Base-by-base conservation (phyloP, 2,329 filamentous ascomycete species). In the Fusarium hostae region DNA sequence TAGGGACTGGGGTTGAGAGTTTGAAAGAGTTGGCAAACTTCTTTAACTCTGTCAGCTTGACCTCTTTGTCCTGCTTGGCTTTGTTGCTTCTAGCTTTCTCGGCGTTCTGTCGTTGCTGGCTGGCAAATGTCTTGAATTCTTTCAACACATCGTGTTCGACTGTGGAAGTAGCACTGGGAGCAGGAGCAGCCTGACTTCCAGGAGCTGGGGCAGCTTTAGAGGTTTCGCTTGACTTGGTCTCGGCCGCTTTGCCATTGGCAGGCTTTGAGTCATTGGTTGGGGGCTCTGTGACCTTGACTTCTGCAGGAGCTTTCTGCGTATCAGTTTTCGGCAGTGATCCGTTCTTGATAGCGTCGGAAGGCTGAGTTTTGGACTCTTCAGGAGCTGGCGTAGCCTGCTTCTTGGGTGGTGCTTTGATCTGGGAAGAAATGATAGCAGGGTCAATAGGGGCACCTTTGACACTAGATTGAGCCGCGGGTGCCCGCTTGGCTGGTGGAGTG, bases 21-120 rank as follows among this genome's bases (percentile, higher is more conserved):
- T 98, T 98, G 86, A 99, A 99, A 79, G 89, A 96, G 74, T 91
- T 89, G 2, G 96, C 94, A 81, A 99, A 99, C 78, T 95, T 97
- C 86, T 96, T 97, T 63, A 99, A 84, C 82, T 99, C 96, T 66
- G 94, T 97, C 68, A 99, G 82, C 81, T 97, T 98, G 72, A 96
- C 90, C 73, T 95, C 94, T 80, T 97, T 97, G 79, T 98, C 96
- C 65, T 86, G 87, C 78, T 87, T 89, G 13, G 86, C 86, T 79
- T 90, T 91, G 74, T 82, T 87, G 68, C 80, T 84, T 48, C 89
- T 85, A 41, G 81, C 84, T 76, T 89, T 88, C 75, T 90, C 88
- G 9, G 86, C 86, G 64, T 85, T 86, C 62, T 82, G 83, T 62
- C 87, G 85, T 78, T 90, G 85, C 65, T 85, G 85, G 28, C 81